A percentile compares a stretch with the other conserved stretches of the same genome.
These are phyloP conservation scores for Cornus suecica DNA, from an alignment of 148 eudicot species.

Conservation along the genomic window DNA sequence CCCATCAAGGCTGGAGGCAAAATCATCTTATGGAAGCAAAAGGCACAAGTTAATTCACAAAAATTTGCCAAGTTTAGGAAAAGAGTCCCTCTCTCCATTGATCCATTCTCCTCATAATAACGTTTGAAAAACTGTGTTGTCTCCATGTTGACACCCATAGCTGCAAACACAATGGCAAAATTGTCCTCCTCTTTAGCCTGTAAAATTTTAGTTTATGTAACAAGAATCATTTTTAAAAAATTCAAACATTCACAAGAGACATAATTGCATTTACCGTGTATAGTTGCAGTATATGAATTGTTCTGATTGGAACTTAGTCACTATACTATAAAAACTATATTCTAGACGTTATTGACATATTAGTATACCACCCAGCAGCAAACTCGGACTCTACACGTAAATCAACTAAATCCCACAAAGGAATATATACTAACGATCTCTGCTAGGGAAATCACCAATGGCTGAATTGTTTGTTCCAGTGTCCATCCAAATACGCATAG, in stretches of 20 bases:
- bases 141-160: slow-evolving; percentile 99
- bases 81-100: slow-evolving; percentile 99
- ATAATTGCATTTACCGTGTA: not conserved
- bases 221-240: slow-evolving; percentile 3
- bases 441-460: not conserved
- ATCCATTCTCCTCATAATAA: slow-evolving; percentile 99
- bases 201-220: not conserved
- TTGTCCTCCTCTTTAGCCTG: slow-evolving; percentile 89
- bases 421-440: not conserved
- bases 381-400: not conserved
- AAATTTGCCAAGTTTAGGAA: slow-evolving; percentile 76
- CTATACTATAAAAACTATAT: not conserved
- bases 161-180: slow-evolving; percentile 99
- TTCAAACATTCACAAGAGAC: not conserved
- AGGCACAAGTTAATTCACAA: not conserved
- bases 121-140: slow-evolving; percentile 99
- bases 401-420: not conserved
- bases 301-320: not conserved
- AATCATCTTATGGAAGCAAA: not conserved
- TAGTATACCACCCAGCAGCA: not conserved
- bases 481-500: not conserved
- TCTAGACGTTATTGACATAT: not conserved
- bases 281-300: not conserved
- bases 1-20: not conserved
- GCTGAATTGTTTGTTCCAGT: not conserved